phyloP scores from a whole-genome alignment of 768 basidiomycete species.

The Termitomyces heimii region DNA sequence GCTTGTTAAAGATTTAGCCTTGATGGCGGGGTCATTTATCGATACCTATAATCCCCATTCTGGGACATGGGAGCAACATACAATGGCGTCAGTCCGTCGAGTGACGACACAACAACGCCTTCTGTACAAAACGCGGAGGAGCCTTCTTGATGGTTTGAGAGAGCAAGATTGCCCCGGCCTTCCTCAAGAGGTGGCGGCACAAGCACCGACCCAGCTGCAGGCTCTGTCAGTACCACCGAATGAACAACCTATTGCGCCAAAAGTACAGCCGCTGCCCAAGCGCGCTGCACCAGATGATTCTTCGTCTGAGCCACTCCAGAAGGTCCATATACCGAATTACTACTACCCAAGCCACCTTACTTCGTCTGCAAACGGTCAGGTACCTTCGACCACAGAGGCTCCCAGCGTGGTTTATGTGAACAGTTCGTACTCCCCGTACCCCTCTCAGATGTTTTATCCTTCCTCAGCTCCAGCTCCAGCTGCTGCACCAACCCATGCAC shows the following conservation, averaged over 20 bases:
- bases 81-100: slow-evolving; percentile 49
- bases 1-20: slow-evolving; percentile 49
- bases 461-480: not conserved
- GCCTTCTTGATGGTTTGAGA: slow-evolving; percentile 47
- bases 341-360: slow-evolving; percentile 24
- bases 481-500: not conserved
- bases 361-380: not conserved
- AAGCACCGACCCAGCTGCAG: slow-evolving; percentile 17
- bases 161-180: slow-evolving; percentile 57
- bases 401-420: not conserved
- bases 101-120: slow-evolving; percentile 57
- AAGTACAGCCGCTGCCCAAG: slow-evolving; percentile 12
- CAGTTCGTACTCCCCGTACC: not conserved
- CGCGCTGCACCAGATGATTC: slow-evolving; percentile 17
- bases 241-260: not conserved
- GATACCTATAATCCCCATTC: slow-evolving; percentile 52
- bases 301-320: slow-evolving; percentile 10
- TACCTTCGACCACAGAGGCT: not conserved
- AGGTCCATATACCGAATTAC: slow-evolving; percentile 24
- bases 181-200: slow-evolving; percentile 47
- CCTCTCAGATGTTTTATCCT: slow-evolving; percentile 3
- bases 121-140: slow-evolving; percentile 55
- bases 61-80: slow-evolving; percentile 65
- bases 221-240: not conserved
- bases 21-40: slow-evolving; percentile 46